phyloP scores from a whole-genome alignment of 148 eudicot genomes.

The Amaranthus hypochondriacus region DNA sequence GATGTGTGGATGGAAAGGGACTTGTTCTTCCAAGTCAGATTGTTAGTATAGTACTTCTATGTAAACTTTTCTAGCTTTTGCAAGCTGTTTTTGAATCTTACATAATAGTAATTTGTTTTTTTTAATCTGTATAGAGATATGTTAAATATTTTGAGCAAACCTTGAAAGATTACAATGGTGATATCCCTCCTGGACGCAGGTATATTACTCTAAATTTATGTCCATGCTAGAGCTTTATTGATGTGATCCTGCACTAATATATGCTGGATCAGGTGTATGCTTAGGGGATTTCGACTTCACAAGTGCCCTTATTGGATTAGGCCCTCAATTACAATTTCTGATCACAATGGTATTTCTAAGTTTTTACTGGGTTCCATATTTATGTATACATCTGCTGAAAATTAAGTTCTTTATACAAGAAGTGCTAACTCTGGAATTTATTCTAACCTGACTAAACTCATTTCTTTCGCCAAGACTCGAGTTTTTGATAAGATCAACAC shows the following conservation, averaged over 20 bases:
- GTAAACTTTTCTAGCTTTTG: background rate
- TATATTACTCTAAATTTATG: constrained; percentile 24
- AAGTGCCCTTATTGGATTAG: constrained; percentile 94
- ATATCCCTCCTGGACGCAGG: constrained; percentile 74
- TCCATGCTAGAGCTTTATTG: constrained; percentile 12
- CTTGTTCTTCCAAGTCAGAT: constrained; percentile 89
- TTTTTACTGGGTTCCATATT: constrained; percentile 2
- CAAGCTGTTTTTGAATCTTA: background rate
- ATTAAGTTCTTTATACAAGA: background rate
- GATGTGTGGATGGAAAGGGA: constrained; percentile 91
- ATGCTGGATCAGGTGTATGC: constrained; percentile 74
- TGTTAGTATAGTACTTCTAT: constrained; percentile 47
- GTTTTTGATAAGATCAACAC: background rate
- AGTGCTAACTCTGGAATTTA: background rate
- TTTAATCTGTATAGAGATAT: constrained; percentile 52
- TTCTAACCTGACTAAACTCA: background rate
- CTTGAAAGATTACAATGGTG: constrained; percentile 50
- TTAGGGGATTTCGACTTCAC: constrained; percentile 89
- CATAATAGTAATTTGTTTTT: constrained; percentile 10
- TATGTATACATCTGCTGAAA: background rate
- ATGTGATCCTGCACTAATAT: constrained; percentile 22
- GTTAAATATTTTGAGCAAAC: constrained; percentile 85
- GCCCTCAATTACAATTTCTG: constrained; percentile 82
- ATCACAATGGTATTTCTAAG: constrained; percentile 58
- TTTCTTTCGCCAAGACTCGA: background rate